phyloP scores from a whole-genome alignment of 192 early-diverging fungal species.

The Polychytrium aggregatum region DNA sequence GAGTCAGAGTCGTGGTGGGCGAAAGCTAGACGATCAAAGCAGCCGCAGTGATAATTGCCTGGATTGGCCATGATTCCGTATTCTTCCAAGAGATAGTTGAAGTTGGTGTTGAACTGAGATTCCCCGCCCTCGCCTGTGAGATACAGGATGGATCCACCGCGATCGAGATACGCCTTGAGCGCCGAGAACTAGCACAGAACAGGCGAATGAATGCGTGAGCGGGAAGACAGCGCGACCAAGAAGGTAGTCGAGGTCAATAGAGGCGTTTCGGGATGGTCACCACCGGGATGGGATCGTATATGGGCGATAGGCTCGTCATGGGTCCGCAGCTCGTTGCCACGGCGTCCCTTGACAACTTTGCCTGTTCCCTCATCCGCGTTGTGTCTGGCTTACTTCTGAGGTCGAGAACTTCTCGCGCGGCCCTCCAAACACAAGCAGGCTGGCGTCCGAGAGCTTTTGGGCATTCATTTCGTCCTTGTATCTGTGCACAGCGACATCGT shows the following conservation, averaged over 20 bases:
- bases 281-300: too few relatives aligned
- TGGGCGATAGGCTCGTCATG: too few relatives aligned
- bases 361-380: too few relatives aligned
- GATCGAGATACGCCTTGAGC: constrained; percentile 43
- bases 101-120: constrained; percentile 41
- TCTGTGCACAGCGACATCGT: constrained; percentile 8
- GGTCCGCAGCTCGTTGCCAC: too few relatives aligned
- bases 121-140: constrained; percentile 52
- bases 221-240: too few relatives aligned
- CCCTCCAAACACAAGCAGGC: constrained; percentile 43
- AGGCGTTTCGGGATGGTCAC: too few relatives aligned
- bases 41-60: too few relatives aligned
- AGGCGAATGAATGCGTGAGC: too few relatives aligned
- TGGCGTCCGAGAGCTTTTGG: constrained; percentile 33
- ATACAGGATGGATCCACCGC: constrained; percentile 51
- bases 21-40: too few relatives aligned
- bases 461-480: constrained; percentile 47
- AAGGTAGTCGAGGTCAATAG: too few relatives aligned
- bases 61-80: constrained; percentile 52
- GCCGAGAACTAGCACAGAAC: constrained; percentile 31
- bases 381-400: constrained; percentile 28
- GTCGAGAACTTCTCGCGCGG: constrained; percentile 51
- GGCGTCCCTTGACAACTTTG: too few relatives aligned
- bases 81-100: constrained; percentile 57
- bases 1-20: too few relatives aligned